Percentiles rank a stretch among this genome's conserved stretches.
Conservation (phyloP, 139 green algal species). For the Dunaliella sp. region DNA sequence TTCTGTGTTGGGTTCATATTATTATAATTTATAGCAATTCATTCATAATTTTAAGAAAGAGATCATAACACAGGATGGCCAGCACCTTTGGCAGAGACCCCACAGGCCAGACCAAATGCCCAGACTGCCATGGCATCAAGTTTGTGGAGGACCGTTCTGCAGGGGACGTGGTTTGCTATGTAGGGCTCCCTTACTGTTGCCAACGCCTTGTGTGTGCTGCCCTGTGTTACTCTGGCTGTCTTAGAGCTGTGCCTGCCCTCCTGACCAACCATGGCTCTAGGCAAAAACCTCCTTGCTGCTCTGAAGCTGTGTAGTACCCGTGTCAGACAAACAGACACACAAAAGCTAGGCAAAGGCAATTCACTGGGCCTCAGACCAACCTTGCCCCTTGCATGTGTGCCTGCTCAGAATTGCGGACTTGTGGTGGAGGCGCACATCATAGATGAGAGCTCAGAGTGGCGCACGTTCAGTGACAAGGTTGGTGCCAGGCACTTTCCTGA, state of each 20-base stretch:
- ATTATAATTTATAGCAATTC: too few species aligned
- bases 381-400: neutral
- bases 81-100: too few species aligned
- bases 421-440: conserved; percentile 87
- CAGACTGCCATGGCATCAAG: conserved; percentile 21
- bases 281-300: too few species aligned
- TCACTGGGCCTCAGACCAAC: neutral
- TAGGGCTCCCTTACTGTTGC: too few species aligned
- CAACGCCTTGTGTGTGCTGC: too few species aligned
- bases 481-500: neutral
- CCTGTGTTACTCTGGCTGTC: too few species aligned
- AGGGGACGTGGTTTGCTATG: conserved; percentile 23
- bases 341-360: neutral
- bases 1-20: too few species aligned
- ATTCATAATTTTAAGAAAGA: too few species aligned
- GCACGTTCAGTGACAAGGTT: conserved; percentile 92
- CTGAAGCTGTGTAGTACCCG: too few species aligned
- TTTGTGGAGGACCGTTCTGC: conserved; percentile 25
- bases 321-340: too few species aligned
- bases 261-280: neutral
- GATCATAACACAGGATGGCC: too few species aligned
- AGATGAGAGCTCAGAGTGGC: conserved; percentile 93
- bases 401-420: conserved; percentile 74
- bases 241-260: neutral
- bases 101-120: neutral